A percentile compares a stretch with the other conserved stretches of the same genome.
Conservation (phyloP, 73 alveolate genomes). For the Tetrahymena malaccensis region DNA sequence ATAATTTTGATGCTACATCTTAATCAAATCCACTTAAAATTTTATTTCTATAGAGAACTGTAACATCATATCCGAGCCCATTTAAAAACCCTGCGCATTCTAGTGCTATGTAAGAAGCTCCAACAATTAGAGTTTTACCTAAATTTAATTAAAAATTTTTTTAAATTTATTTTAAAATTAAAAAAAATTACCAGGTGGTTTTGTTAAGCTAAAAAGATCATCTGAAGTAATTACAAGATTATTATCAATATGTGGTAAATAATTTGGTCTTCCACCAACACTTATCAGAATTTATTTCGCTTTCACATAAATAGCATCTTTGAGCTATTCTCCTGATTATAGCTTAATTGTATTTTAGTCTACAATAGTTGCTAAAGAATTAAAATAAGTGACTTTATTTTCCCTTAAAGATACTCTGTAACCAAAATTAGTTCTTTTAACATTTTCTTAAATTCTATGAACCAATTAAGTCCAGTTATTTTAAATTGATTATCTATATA, state of each 20-base stretch:
- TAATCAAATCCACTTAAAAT: slow-evolving; percentile 97
- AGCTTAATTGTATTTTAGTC: slow-evolving; percentile 18
- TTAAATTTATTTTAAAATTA: neutral
- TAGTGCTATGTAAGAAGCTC: slow-evolving; percentile 92
- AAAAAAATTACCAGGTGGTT: slow-evolving; percentile 75
- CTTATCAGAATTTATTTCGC: slow-evolving; percentile 8
- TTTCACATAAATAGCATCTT: slow-evolving; percentile 2
- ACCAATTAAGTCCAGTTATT: slow-evolving; percentile 13
- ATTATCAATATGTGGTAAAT: slow-evolving; percentile 13
- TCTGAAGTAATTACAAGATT: slow-evolving; percentile 43
- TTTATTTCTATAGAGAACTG: slow-evolving; percentile 94
- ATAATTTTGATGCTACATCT: slow-evolving; percentile 91
- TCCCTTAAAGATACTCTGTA: slow-evolving; percentile 5
- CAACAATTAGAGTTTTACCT: slow-evolving; percentile 89
- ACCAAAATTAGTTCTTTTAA: slow-evolving; percentile 14
- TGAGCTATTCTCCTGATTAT: neutral
- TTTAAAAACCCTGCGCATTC: slow-evolving; percentile 97
- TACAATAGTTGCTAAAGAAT: slow-evolving; percentile 10
- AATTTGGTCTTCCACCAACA: slow-evolving; percentile 40
- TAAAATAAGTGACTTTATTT: slow-evolving; percentile 9
- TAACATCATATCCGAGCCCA: slow-evolving; percentile 89
- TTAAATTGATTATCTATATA: neutral
- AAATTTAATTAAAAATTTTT: neutral
- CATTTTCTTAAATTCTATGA: slow-evolving; percentile 12
- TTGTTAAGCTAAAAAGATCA: slow-evolving; percentile 89